Evolutionary conservation across 179 eudicot species (phyloP).

Genomic region (Amaranthus tricolor): DNA sequence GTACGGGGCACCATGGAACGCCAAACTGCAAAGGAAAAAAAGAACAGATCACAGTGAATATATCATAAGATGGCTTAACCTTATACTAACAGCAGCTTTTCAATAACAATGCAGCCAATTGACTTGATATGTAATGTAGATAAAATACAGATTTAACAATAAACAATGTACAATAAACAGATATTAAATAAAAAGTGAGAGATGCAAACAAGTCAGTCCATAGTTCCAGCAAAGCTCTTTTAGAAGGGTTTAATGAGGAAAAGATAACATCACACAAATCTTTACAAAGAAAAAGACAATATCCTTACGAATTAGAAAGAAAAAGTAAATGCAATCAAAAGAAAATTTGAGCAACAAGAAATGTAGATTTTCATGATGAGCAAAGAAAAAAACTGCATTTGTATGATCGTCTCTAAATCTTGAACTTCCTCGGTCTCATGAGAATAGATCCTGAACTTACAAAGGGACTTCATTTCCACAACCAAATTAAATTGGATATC

Average conservation of each 20-base stretch:
- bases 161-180: neutral
- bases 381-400: neutral
- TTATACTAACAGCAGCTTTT: neutral
- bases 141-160: neutral
- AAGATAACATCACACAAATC: neutral
- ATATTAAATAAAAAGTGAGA: neutral
- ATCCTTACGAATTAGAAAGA: neutral
- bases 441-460: neutral
- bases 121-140: neutral
- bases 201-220: neutral
- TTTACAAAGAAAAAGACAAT: neutral
- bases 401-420: neutral
- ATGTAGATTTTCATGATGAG: neutral
- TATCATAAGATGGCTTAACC: neutral
- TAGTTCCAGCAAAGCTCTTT: neutral
- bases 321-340: neutral
- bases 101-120: neutral
- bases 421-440: neutral
- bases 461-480: neutral
- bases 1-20: slow-evolving; percentile 90
- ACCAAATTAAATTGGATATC: neutral
- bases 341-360: neutral
- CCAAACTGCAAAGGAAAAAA: slow-evolving; percentile 71
- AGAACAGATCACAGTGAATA: slow-evolving; percentile 15
- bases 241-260: slow-evolving; percentile 4